Conservation (phyloP, 2,329 filamentous ascomycete genomes). For the Cercospora beticola region DNA sequence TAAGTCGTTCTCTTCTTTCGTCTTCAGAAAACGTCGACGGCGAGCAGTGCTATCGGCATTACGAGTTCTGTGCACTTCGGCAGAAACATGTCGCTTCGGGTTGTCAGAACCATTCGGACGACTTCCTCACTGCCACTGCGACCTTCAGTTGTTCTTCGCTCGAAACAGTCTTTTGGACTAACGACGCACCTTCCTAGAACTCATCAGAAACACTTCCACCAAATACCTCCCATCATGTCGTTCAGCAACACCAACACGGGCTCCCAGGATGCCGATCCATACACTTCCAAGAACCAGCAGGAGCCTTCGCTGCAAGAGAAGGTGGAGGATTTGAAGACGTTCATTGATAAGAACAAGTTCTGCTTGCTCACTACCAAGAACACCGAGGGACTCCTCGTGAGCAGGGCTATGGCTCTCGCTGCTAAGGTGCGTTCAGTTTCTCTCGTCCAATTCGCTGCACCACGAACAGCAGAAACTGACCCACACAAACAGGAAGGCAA, state of each 20-base stretch:
- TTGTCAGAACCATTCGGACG: not conserved
- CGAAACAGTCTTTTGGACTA: not conserved
- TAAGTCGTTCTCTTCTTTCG: not conserved
- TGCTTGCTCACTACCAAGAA: slow-evolving; percentile 85
- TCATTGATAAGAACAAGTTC: slow-evolving; percentile 74
- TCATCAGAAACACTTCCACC: slow-evolving; percentile 2
- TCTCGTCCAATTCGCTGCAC: not conserved
- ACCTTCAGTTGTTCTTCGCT: not conserved
- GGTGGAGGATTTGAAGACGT: slow-evolving; percentile 69
- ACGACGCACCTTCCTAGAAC: not conserved
- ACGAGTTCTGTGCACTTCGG: not conserved
- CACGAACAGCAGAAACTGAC: not conserved
- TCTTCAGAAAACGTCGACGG: not conserved
- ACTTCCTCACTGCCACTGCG: not conserved
- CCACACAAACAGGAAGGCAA: slow-evolving; percentile 62
- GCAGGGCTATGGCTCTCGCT: slow-evolving; percentile 82
- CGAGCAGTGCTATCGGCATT: not conserved
- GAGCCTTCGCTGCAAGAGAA: slow-evolving; percentile 72
- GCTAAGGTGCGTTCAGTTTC: slow-evolving; percentile 58
- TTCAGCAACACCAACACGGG: slow-evolving; percentile 63
- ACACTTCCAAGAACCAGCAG: slow-evolving; percentile 73
- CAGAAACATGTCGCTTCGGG: not conserved
- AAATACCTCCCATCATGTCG: slow-evolving; percentile 37
- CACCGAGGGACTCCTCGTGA: slow-evolving; percentile 65
- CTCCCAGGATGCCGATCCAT: slow-evolving; percentile 70